Percentiles rank a stretch among this genome's conserved stretches.
phyloP scores from a whole-genome alignment of 1,139 yeast genomes.

The Zygotorulaspora mrakii region DNA sequence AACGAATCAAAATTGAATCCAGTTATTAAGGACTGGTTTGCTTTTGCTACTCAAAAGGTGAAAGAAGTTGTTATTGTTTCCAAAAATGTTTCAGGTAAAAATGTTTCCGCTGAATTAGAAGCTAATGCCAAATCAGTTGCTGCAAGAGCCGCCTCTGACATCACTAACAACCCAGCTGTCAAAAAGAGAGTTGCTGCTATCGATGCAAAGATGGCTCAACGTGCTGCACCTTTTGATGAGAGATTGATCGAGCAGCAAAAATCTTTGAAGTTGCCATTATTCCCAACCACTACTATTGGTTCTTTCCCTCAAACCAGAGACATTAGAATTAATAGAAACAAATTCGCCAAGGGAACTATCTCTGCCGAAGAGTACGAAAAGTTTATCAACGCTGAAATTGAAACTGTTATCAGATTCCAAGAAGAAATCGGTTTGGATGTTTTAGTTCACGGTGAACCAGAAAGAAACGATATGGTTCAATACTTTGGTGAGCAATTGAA shows the following conservation, averaged over 20 bases:
- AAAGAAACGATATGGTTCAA: slow-evolving; percentile 99
- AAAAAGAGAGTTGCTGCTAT: slow-evolving; percentile 82
- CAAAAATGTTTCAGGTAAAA: slow-evolving; percentile 79
- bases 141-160: slow-evolving; percentile 80
- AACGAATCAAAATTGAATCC: slow-evolving; percentile 88
- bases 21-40: slow-evolving; percentile 94
- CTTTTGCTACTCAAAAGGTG: slow-evolving; percentile 96
- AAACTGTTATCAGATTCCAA: slow-evolving; percentile 94
- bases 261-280: slow-evolving; percentile 88
- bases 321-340: slow-evolving; percentile 97
- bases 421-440: slow-evolving; percentile 98
- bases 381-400: slow-evolving; percentile 95
- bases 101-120: slow-evolving; percentile 62
- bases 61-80: slow-evolving; percentile 87
- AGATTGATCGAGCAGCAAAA: slow-evolving; percentile 86
- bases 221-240: slow-evolving; percentile 79
- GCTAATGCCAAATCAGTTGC: slow-evolving; percentile 85
- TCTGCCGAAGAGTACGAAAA: slow-evolving; percentile 91
- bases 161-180: slow-evolving; percentile 89
- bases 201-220: slow-evolving; percentile 73
- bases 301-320: slow-evolving; percentile 99
- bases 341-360: slow-evolving; percentile 93
- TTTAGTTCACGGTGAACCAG: slow-evolving; percentile 99
- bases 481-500: slow-evolving; percentile 98
- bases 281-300: slow-evolving; percentile 99